These are phyloP conservation scores for Aspergillus sclerotiicarbonarius DNA, from an alignment of 495 filamentous ascomycete species.

Conservation along the genomic window DNA sequence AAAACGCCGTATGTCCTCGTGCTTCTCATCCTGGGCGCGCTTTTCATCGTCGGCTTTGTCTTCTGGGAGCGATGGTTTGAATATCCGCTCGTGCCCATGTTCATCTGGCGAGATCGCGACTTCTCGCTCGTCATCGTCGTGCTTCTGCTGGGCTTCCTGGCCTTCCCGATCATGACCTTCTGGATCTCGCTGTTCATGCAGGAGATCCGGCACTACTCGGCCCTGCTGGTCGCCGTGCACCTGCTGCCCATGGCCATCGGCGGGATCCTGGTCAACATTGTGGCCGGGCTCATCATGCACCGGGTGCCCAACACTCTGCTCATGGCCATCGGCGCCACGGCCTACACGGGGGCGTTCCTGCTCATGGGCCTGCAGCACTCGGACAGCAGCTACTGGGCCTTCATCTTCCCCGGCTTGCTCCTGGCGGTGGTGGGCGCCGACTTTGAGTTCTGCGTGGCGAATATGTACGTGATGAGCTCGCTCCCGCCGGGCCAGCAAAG, in stretches of 20 bases:
- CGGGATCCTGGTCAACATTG: slow-evolving; percentile 52
- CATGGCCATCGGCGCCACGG: slow-evolving; percentile 40
- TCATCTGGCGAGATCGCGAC: slow-evolving; percentile 39
- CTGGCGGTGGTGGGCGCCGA: slow-evolving; percentile 56
- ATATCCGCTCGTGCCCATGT: slow-evolving; percentile 36
- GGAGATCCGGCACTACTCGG: slow-evolving; percentile 34
- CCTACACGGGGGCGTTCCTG: slow-evolving; percentile 51
- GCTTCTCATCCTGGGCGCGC: slow-evolving; percentile 59
- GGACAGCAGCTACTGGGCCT: slow-evolving; percentile 55
- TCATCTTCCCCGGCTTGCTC: slow-evolving; percentile 49
- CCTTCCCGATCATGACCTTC: slow-evolving; percentile 34
- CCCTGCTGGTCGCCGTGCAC: slow-evolving; percentile 49
- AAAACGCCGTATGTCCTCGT: slow-evolving; percentile 61
- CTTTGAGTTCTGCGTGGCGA: slow-evolving; percentile 60
- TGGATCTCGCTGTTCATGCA: slow-evolving; percentile 46
- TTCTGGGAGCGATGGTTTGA: slow-evolving; percentile 55
- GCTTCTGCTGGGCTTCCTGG: slow-evolving; percentile 31
- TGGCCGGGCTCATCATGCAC: slow-evolving; percentile 55
- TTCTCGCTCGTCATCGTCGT: slow-evolving; percentile 31
- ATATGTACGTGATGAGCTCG: slow-evolving; percentile 46
- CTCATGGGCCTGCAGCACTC: slow-evolving; percentile 47
- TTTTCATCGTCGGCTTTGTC: slow-evolving; percentile 58
- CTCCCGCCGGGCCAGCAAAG: slow-evolving; percentile 35
- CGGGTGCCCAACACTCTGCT: slow-evolving; percentile 48
- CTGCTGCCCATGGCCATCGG: slow-evolving; percentile 56